phyloP scores from a whole-genome alignment of 1,139 yeast species.

The Spathaspora sp. region DNA sequence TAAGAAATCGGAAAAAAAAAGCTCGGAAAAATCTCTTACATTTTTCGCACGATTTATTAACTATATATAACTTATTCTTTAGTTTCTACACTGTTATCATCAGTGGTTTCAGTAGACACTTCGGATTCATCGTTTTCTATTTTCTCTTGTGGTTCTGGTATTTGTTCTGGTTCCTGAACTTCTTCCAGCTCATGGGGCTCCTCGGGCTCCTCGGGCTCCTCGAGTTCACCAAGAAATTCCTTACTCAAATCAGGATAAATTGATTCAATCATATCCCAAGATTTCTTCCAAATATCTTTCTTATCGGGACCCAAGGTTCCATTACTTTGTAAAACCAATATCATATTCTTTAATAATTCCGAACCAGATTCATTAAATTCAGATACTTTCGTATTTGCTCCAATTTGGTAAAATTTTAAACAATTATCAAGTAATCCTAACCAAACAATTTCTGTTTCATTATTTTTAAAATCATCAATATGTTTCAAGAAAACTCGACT shows the following conservation, averaged over 20 bases:
- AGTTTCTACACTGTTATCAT: neutral
- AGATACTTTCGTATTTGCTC: constrained; percentile 30
- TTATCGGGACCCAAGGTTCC: constrained; percentile 24
- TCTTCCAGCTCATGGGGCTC: too few species aligned
- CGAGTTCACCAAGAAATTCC: constrained; percentile 19
- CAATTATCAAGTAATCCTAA: constrained; percentile 35
- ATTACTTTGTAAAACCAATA: constrained; percentile 36
- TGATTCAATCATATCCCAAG: constrained; percentile 46
- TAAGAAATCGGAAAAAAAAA: too few species aligned
- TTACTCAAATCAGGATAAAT: constrained; percentile 45
- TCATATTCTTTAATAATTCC: constrained; percentile 64
- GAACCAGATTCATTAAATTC: constrained; percentile 54
- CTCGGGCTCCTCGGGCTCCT: constrained; percentile 3
- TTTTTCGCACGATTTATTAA: neutral
- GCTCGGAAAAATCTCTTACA: neutral
- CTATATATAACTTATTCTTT: neutral
- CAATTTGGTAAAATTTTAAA: constrained; percentile 22
- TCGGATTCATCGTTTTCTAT: neutral
- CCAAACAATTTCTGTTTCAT: constrained; percentile 33
- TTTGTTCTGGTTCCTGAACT: too few species aligned
- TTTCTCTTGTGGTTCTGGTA: constrained; percentile 7
- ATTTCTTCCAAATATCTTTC: constrained; percentile 27
- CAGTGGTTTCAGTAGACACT: neutral
- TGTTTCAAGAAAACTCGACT: constrained; percentile 72
- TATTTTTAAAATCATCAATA: constrained; percentile 21